phyloP scores from a whole-genome alignment of 2,329 filamentous ascomycete species.

The Nakataea oryzae region DNA sequence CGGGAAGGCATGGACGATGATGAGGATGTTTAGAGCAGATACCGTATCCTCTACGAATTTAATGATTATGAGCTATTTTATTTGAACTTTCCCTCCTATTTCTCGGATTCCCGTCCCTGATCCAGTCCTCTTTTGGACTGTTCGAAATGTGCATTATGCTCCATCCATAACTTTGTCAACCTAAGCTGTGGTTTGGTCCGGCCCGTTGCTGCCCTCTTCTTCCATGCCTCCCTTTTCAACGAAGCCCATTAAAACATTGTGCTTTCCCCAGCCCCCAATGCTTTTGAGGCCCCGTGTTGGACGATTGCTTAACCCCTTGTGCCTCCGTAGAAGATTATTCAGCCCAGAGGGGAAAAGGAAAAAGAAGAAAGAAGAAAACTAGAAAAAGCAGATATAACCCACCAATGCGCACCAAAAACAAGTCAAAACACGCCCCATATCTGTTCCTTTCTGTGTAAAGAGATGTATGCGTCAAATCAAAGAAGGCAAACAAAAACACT shows the following conservation, averaged over 20 bases:
- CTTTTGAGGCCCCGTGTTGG: too few species aligned
- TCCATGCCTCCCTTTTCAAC: too few species aligned
- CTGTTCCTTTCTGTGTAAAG: not conserved
- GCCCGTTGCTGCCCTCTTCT: too few species aligned
- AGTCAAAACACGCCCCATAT: not conserved
- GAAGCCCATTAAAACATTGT: too few species aligned
- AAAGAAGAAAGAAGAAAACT: not conserved
- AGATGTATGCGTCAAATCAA: not conserved
- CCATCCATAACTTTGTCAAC: too few species aligned
- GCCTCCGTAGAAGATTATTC: too few species aligned
- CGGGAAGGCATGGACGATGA: conserved; percentile 53
- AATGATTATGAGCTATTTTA: not conserved
- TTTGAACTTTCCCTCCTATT: not conserved
- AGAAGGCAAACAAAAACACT: not conserved
- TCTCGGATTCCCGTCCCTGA: not conserved
- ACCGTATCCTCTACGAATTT: not conserved
- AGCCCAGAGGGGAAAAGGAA: too few species aligned
- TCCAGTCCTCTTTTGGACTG: not conserved
- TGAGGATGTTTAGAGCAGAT: conserved; percentile 36
- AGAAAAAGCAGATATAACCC: not conserved
- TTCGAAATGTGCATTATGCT: too few species aligned
- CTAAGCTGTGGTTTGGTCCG: too few species aligned
- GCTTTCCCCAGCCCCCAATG: too few species aligned
- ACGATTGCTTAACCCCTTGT: too few species aligned
- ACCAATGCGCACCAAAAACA: not conserved